These are phyloP conservation scores for Arachis monticola DNA, from an alignment of 331 rosid genomes.

Conservation along the genomic window DNA sequence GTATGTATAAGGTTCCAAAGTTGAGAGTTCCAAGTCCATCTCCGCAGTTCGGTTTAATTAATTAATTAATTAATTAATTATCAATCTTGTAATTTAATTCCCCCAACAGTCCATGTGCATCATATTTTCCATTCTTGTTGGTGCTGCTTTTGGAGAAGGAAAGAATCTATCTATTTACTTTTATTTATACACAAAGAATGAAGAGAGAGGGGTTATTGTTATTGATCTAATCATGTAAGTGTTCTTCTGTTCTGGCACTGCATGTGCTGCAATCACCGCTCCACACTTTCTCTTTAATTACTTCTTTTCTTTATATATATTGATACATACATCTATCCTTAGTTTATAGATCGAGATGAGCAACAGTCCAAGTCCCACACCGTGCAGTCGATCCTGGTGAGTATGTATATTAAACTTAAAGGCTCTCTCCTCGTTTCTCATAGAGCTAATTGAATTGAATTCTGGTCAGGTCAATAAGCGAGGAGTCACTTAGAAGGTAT, in stretches of 20 bases:
- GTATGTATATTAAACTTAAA: neutral
- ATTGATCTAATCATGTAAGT: slow-evolving; percentile 66
- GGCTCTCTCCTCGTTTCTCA: no score
- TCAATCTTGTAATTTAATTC: no score
- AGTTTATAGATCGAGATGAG: slow-evolving; percentile 49
- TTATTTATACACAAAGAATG: slow-evolving; percentile 12
- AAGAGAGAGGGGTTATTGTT: slow-evolving; percentile 41
- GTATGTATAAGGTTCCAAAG: neutral
- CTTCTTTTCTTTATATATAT: neutral
- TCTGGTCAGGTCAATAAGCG: slow-evolving; percentile 91
- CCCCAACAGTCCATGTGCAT: slow-evolving; percentile 77
- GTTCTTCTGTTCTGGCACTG: slow-evolving; percentile 70
- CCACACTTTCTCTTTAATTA: slow-evolving; percentile 50
- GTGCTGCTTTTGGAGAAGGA: slow-evolving; percentile 54
- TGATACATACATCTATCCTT: neutral
- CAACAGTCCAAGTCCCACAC: slow-evolving; percentile 45
- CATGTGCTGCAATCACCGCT: slow-evolving; percentile 79
- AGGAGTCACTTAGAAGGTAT: slow-evolving; percentile 78
- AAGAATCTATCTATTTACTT: slow-evolving; percentile 51
- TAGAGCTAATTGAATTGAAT: neutral
- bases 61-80: no score
- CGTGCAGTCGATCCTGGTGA: slow-evolving; percentile 87
- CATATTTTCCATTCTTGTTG: slow-evolving; percentile 46
- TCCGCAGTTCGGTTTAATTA: no score
- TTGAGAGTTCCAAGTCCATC: neutral